phyloP scores from a whole-genome alignment of 768 basidiomycete genomes.

The Naganishia randhawae region DNA sequence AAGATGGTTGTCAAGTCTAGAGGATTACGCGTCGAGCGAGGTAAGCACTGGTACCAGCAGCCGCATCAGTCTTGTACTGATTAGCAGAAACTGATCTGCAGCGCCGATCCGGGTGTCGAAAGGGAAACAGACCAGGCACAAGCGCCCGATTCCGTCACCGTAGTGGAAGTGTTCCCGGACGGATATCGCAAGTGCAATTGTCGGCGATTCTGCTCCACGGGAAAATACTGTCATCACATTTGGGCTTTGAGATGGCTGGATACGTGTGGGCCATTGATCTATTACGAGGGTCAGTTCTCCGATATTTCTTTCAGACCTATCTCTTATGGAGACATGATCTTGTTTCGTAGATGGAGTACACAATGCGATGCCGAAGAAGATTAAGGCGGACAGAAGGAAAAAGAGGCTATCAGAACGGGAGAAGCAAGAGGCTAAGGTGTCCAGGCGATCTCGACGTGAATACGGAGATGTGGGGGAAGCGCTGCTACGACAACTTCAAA shows the following conservation, averaged over 20 bases:
- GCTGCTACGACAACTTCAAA: too few relatives aligned
- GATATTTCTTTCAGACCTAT: too few relatives aligned
- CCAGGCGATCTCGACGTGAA: too few relatives aligned
- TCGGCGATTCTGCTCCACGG: background rate
- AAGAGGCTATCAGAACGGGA: too few relatives aligned
- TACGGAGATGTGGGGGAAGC: too few relatives aligned
- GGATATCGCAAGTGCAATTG: background rate
- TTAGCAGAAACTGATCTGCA: background rate
- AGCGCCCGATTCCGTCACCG: background rate
- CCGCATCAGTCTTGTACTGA: background rate
- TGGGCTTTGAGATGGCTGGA: background rate
- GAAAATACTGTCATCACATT: background rate
- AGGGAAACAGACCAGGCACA: background rate
- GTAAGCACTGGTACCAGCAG: background rate
- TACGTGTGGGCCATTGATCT: background rate
- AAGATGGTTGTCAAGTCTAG: background rate
- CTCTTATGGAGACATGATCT: too few relatives aligned
- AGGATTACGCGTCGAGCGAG: background rate
- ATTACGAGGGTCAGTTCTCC: too few relatives aligned
- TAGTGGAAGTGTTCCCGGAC: background rate
- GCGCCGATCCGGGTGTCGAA: background rate
- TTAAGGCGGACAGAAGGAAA: too few relatives aligned
- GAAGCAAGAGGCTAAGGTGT: too few relatives aligned
- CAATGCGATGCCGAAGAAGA: too few relatives aligned
- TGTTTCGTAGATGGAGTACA: too few relatives aligned